A percentile compares a stretch with the other conserved stretches of the same genome.
Evolutionary conservation across 805 yeast genomes (phyloP).

Genomic region (Metschnikowia baotianmanensis): DNA sequence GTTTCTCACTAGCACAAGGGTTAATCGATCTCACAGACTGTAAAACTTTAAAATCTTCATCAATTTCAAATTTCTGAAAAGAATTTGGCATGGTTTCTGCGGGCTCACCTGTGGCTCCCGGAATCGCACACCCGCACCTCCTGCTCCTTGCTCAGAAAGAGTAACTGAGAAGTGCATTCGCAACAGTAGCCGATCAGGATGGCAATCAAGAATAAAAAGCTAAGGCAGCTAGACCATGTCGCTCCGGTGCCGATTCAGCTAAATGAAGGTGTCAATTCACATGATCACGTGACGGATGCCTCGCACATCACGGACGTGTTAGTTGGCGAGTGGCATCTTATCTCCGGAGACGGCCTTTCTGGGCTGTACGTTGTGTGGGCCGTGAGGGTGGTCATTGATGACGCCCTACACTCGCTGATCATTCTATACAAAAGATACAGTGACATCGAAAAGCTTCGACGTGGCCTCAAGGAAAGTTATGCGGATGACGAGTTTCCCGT

Average conservation of each 20-base stretch:
- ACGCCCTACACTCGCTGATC: conserved; percentile 40
- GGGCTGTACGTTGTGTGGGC: conserved; percentile 40
- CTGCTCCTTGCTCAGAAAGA: background rate
- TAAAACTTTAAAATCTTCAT: no score
- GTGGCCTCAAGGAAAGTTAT: conserved; percentile 32
- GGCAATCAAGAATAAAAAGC: conserved; percentile 14
- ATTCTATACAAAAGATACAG: conserved; percentile 58
- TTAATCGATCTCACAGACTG: no score
- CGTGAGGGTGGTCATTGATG: conserved; percentile 36
- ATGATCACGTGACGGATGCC: conserved; percentile 18
- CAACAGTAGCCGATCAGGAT: background rate
- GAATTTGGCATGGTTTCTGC: no score
- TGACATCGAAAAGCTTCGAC: conserved; percentile 55
- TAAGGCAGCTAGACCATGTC: conserved; percentile 20
- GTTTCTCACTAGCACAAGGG: no score
- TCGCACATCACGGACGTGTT: conserved; percentile 41
- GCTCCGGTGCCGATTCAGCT: conserved; percentile 41
- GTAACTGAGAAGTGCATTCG: background rate
- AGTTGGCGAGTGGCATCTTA: conserved; percentile 39
- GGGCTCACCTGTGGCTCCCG: conserved; percentile 1
- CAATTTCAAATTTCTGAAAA: no score
- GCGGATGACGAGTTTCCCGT: conserved; percentile 44
- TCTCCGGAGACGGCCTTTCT: conserved; percentile 37
- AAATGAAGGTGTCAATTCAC: conserved; percentile 22
- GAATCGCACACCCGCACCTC: conserved; percentile 4